Evolutionary conservation across 108 stramenopile genomes (phyloP), one percentile per base, ranked within the genome.

Genomic region (Cyclotella kingstonii): DNA sequence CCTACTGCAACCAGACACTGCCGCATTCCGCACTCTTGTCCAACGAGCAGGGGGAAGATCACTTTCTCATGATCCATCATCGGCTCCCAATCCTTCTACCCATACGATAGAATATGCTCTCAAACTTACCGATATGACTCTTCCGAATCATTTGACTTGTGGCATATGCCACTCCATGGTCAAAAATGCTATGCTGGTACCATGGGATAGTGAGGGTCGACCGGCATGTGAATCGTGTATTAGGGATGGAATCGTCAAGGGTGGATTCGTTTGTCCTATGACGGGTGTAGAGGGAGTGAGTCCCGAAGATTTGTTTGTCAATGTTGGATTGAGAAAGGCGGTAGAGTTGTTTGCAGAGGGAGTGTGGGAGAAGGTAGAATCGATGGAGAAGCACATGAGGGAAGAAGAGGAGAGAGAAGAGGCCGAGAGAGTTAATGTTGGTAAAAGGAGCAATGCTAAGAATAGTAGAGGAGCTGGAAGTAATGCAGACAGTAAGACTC

Each of bases 71-170:
- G n/a, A n/a, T n/a, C n/a, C n/a, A n/a, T n/a, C n/a, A n/a, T n/a
- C n/a, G n/a, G n/a, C n/a, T n/a, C n/a, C n/a, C n/a, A 73, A 40
- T 21, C 55, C 62, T 14, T 46, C 76, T 7, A 76, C 84, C 3
- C 71, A 76, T n/a, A 83, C 84, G 63, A 73, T 92, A 26, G 84
- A 85, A 12, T 89, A 92, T 60, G 91, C 84, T 4, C 77, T 89
- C 27, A 87, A 87, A 52, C 51, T 92, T 11, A 92, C 87, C 17
- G 74, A 85, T 36, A 85, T 84, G 0, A 58, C 81, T 0, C 75
- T 92, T 28, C 91, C 91, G 2, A 87, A 92, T 7, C 82, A 92
- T 74, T 55, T 92, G 34, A 81, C 80, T 36, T 92, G 91, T 72
- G 85, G 75, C 44, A 87, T 92, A 42, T 92, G 87, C 72, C 40